Evolutionary conservation across 2,329 filamentous ascomycete species (phyloP).

Genomic region (Myriangium duriaei): DNA sequence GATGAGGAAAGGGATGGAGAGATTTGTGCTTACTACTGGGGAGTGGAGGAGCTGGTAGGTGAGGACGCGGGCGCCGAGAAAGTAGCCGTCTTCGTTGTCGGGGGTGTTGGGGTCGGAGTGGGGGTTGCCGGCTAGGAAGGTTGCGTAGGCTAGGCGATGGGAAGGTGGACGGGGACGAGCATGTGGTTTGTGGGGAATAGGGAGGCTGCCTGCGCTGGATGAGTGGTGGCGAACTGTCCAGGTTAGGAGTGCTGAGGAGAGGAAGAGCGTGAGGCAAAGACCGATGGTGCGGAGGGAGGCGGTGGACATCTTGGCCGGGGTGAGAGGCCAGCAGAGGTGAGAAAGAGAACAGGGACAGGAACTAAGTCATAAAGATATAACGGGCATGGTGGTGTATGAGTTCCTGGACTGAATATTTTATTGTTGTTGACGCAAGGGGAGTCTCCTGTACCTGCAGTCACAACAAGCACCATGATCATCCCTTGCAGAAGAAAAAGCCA

Average conservation of each 20-base stretch:
- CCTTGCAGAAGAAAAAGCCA: background rate
- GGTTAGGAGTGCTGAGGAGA: constrained; percentile 23
- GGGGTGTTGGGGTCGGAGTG: constrained; percentile 14
- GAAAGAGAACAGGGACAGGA: too few species aligned
- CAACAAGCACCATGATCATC: background rate
- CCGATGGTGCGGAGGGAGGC: constrained; percentile 18
- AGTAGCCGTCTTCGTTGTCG: constrained; percentile 23
- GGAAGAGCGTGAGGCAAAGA: constrained; percentile 23
- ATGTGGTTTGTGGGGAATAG: background rate
- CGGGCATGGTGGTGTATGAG: too few species aligned
- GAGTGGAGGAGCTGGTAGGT: constrained; percentile 28
- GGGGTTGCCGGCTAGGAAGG: constrained; percentile 23
- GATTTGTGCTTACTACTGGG: constrained; percentile 22
- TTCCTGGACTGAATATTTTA: too few species aligned
- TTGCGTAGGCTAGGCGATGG: constrained; percentile 24
- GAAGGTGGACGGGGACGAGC: constrained; percentile 4
- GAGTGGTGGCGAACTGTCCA: constrained; percentile 17
- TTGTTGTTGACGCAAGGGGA: too few species aligned
- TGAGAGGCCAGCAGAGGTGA: too few species aligned
- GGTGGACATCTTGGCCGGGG: constrained; percentile 8
- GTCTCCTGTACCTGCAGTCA: too few species aligned
- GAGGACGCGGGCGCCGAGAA: constrained; percentile 23
- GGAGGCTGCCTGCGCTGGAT: constrained; percentile 7
- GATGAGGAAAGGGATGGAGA: constrained; percentile 27
- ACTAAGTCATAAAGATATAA: too few species aligned